These are phyloP conservation scores for Erythrophleum fordii DNA, from an alignment of 306 rosid genomes.

Conservation along the genomic window DNA sequence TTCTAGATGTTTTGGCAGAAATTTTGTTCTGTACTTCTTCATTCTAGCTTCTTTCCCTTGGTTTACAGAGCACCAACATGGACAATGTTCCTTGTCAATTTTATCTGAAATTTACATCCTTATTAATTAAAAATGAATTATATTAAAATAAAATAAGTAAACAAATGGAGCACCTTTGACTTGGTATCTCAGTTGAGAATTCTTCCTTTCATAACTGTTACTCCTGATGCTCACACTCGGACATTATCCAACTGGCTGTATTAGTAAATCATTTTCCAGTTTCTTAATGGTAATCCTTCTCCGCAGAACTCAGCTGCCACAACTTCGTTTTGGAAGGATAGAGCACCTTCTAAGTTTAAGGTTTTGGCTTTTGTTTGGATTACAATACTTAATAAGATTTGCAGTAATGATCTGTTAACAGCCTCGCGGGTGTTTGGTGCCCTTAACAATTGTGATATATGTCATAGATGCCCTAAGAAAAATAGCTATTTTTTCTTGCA, in stretches of 20 bases:
- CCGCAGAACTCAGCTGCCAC: background rate
- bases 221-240: background rate
- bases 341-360: background rate
- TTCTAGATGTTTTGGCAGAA: constrained; percentile 32
- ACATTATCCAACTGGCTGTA: background rate
- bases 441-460: background rate
- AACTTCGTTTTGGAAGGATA: background rate
- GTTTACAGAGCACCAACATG: constrained; percentile 15
- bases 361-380: background rate
- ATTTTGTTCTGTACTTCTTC: constrained; percentile 29
- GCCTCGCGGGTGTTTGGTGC: background rate
- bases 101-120: constrained; percentile 31
- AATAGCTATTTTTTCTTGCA: background rate
- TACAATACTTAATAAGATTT: background rate
- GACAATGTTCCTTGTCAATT: constrained; percentile 30
- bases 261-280: background rate
- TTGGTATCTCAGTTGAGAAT: background rate
- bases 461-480: background rate
- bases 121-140: constrained; percentile 8
- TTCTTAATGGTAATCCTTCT: background rate
- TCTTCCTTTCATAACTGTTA: background rate
- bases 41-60: constrained; percentile 35
- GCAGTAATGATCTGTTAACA: background rate
- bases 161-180: background rate
- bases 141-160: constrained; percentile 27